These are phyloP conservation scores for Yamadazyma olivae DNA, from an alignment of 805 yeast genomes.

Conservation along the genomic window DNA sequence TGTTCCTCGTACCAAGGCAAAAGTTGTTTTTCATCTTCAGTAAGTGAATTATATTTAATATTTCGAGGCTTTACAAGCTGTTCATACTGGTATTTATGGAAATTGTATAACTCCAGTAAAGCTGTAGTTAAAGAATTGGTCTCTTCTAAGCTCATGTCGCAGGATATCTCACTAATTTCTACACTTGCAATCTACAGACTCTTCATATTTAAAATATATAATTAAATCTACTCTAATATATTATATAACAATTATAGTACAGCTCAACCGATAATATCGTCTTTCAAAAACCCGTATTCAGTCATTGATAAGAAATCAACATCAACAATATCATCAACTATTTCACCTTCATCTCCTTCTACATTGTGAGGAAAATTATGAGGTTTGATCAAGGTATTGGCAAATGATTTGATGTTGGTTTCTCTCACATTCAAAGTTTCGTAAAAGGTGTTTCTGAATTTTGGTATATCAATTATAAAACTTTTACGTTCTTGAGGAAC, in stretches of 20 bases:
- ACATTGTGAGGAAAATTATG: slow-evolving; percentile 14
- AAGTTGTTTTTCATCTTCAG: slow-evolving; percentile 37
- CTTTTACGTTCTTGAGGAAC: slow-evolving; percentile 24
- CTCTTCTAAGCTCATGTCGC: slow-evolving; percentile 1
- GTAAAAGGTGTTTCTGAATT: slow-evolving; percentile 10
- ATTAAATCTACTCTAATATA: background rate
- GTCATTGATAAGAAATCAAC: slow-evolving; percentile 14
- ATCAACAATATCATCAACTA: slow-evolving; percentile 7
- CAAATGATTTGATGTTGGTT: slow-evolving; percentile 12
- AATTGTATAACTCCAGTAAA: slow-evolving; percentile 32
- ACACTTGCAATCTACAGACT: too few relatives aligned
- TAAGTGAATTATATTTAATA: slow-evolving; percentile 25
- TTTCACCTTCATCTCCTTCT: background rate
- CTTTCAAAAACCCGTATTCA: slow-evolving; percentile 13
- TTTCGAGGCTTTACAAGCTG: slow-evolving; percentile 31
- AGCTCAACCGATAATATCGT: slow-evolving; percentile 5
- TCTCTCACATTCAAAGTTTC: slow-evolving; percentile 11
- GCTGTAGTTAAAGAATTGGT: slow-evolving; percentile 14
- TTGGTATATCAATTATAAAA: slow-evolving; percentile 22
- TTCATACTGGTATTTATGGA: slow-evolving; percentile 30
- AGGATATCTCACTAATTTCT: too few relatives aligned
- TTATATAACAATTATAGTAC: background rate
- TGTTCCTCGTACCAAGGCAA: slow-evolving; percentile 51
- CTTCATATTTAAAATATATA: background rate
- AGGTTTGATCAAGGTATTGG: slow-evolving; percentile 13